Base-by-base conservation (phyloP, 306 rosid species). In the Rosa persica region DNA sequence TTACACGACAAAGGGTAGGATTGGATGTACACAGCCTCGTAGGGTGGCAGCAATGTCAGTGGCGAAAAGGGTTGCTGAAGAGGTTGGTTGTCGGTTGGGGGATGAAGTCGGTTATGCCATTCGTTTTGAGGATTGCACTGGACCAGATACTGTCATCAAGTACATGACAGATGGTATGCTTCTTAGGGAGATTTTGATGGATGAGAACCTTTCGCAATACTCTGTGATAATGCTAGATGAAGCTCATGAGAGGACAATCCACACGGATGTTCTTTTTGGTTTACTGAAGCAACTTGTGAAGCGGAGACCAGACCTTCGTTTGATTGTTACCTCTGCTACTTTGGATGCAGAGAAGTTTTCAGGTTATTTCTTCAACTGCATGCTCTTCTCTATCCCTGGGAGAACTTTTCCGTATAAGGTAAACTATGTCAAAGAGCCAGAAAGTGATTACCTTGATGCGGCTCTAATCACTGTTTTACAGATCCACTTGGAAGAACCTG, bases 101-200 rank as follows among this genome's bases (percentile, higher is more conserved):
- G 96, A 93, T 86, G 96, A 93, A 81, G 98, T 93, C 54, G 98
- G 98, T 74, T 93, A 93, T 79, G 90, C 94, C 60, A 89, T 93
- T 88, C 96, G 94, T 72, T 93, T 93, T 70, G 98, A 93, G 79
- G 96, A 93, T 85, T 90, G 96, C 83, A 93, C 97, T 23, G 90
- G 97, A 77, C 96, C 92, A 30, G 93, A 90, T 38, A 93, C 97
- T 3, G 92, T 90, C 60, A 88, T 93, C 81, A 93, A 93, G 93
- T 93, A 93, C 81, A 93, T 93, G 97, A 93, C 97, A 6, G 96
- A 93, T 72, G 96, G 97, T 88, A 93, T 90, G 96, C 96, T 93
- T 84, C 89, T 89, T 47, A 90, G 89, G 82, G 97, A 93, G 81
- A 86, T 90, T 61, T 78, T 93, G 89, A 84, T 89, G 46, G 97